Evolutionary conservation across 306 rosid genomes (phyloP), one percentile per base, ranked within the genome.

Genomic region (Fagus sylvatica): DNA sequence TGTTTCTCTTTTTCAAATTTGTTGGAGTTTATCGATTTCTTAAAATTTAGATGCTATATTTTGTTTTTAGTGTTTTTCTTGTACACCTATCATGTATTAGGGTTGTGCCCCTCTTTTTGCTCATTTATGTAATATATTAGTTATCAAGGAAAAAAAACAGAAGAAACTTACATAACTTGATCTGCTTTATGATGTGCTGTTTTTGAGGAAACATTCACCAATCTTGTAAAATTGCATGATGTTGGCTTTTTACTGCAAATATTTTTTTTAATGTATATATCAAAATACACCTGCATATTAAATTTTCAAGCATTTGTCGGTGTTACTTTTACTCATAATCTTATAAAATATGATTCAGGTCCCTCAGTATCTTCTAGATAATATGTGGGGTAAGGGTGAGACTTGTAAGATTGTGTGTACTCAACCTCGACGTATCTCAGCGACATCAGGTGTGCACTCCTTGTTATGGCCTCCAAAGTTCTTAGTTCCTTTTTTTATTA

Each of bases 351-450:
- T 87, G 73, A 69, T 78, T 72, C 88, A 95, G 99, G 99, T 95
- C 49, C 99, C 99, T 34, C 99, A 93, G 77, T 95, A 67, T 87
- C 86, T 95, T 79, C 85, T 95, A 88, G 99, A 95, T 71, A 77
- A 93, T 79, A 81, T 79, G 87, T 95, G 99, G 99, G 89, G 89
- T 68, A 91, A 88, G 90, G 96, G 97, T 39, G 79, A 86, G 88
- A 74, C 80, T 37, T 95, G 99, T 83, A 95, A 95, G 82, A 71
- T 93, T 80, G 85, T 91, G 70, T 95, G 99, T 84, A 91, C 98
- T 62, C 99, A 95, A 85, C 99, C 99, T 76, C 97, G 99, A 48
- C 97, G 98, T 62, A 88, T 95, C 84, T 95, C 99, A 37, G 96
- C 98, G 71, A 82, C 67, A 8, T 95, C 99, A 91, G 99, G 99